Conservation (phyloP, 73 alveolate species). For the Blepharisma stoltei region DNA sequence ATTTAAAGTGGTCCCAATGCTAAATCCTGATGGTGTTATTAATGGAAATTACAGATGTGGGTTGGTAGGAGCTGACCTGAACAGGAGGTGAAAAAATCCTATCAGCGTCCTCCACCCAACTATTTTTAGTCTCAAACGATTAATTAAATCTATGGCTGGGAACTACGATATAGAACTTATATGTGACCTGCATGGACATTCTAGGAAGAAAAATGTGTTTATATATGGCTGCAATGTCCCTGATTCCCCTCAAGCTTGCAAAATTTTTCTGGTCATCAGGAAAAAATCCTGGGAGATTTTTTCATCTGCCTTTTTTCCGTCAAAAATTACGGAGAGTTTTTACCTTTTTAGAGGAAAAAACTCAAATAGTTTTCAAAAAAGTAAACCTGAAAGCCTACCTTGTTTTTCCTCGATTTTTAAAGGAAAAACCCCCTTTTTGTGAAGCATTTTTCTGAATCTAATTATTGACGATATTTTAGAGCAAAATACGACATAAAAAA, state of each 20-base stretch:
- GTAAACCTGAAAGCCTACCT: too few species aligned
- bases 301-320: too few species aligned
- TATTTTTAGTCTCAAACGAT: constrained; percentile 79
- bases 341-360: too few species aligned
- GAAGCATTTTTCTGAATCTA: too few species aligned
- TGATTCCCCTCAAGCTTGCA: constrained; percentile 18
- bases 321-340: too few species aligned
- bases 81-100: constrained; percentile 98
- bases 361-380: too few species aligned
- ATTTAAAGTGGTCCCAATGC: constrained; percentile 95
- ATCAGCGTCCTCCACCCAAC: constrained; percentile 93
- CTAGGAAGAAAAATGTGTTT: constrained; percentile 95
- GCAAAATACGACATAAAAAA: too few species aligned
- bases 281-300: too few species aligned
- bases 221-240: constrained; percentile 64
- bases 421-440: too few species aligned
- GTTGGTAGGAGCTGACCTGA: constrained; percentile 93
- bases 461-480: too few species aligned
- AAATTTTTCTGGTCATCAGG: too few species aligned
- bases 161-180: constrained; percentile 93
- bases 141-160: constrained; percentile 87
- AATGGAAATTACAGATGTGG: constrained; percentile 96
- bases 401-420: too few species aligned
- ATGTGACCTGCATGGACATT: constrained; percentile 99
- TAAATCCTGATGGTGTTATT: constrained; percentile 99